These are phyloP conservation scores for Calocybe cyanea DNA, from an alignment of 768 basidiomycete genomes.

Conservation along the genomic window DNA sequence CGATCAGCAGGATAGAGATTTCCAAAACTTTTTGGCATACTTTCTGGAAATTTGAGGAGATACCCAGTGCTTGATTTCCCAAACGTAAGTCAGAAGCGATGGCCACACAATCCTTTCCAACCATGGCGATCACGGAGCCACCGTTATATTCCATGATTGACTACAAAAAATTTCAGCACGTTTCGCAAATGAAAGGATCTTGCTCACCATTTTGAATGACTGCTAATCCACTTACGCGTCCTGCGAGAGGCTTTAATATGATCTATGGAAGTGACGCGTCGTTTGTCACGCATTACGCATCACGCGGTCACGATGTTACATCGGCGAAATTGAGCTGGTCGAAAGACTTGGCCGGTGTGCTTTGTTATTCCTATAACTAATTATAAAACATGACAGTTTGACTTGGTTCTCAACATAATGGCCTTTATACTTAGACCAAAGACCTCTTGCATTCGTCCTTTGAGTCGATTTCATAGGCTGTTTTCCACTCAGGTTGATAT, in stretches of 20 bases:
- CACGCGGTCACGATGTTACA: slow-evolving; percentile 18
- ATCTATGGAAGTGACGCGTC: slow-evolving; percentile 38
- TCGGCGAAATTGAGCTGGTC: too few species aligned
- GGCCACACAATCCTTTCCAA: slow-evolving; percentile 97
- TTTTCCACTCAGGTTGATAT: slow-evolving; percentile 10
- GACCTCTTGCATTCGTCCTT: neutral
- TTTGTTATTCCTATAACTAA: too few species aligned
- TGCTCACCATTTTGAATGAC: slow-evolving; percentile 37
- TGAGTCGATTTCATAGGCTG: slow-evolving; percentile 5
- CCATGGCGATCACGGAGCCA: slow-evolving; percentile 99
- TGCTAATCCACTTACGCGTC: slow-evolving; percentile 27
- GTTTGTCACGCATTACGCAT: slow-evolving; percentile 23
- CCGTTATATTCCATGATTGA: slow-evolving; percentile 93
- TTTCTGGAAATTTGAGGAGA: slow-evolving; percentile 94
- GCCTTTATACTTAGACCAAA: neutral
- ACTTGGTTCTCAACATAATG: slow-evolving; percentile 7
- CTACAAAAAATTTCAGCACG: slow-evolving; percentile 34
- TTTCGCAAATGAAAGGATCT: neutral
- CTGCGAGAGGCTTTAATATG: neutral
- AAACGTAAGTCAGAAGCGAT: slow-evolving; percentile 94
- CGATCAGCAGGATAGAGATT: slow-evolving; percentile 9
- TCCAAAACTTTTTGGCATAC: slow-evolving; percentile 36
- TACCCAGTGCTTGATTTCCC: slow-evolving; percentile 81
- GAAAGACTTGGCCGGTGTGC: too few species aligned
- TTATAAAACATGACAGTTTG: slow-evolving; percentile 4